phyloP scores from a whole-genome alignment of 305 asterid species.

The Fraxinus floribunda region DNA sequence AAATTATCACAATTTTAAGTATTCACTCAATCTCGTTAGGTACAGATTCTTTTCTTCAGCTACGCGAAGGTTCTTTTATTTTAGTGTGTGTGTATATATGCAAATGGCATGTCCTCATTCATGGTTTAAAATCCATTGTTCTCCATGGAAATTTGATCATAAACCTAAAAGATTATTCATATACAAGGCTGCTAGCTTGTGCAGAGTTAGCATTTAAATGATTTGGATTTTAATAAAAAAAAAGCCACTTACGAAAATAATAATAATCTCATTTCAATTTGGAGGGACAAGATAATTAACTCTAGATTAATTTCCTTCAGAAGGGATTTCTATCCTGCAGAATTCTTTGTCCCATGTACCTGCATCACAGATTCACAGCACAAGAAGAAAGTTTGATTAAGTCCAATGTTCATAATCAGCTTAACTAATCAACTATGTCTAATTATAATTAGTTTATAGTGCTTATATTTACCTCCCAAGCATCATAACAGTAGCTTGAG shows the following conservation, averaged over 20 bases:
- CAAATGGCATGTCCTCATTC: not conserved
- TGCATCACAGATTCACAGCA: constrained; percentile 10
- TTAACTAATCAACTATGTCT: not conserved
- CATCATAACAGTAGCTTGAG: constrained; percentile 92
- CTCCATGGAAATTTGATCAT: not conserved
- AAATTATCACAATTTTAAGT: not conserved
- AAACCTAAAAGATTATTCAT: not conserved
- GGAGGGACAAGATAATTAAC: not conserved
- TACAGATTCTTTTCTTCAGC: not conserved
- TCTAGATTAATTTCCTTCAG: not conserved
- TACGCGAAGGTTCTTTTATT: not conserved
- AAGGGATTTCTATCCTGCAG: constrained; percentile 25
- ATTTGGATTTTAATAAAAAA: not conserved
- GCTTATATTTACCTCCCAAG: constrained; percentile 61
- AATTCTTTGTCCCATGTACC: constrained; percentile 51
- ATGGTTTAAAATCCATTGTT: not conserved
- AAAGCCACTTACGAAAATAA: not conserved
- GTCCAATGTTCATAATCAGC: not conserved
- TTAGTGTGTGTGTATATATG: not conserved
- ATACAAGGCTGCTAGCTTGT: not conserved
- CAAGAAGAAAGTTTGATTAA: not conserved
- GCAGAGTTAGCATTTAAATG: not conserved
- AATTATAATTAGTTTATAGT: not conserved
- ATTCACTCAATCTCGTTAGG: no score
- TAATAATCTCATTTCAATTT: not conserved